These are phyloP conservation scores for Aspergillus sp. DNA, from an alignment of 2,329 filamentous ascomycete species.

Conservation along the genomic window DNA sequence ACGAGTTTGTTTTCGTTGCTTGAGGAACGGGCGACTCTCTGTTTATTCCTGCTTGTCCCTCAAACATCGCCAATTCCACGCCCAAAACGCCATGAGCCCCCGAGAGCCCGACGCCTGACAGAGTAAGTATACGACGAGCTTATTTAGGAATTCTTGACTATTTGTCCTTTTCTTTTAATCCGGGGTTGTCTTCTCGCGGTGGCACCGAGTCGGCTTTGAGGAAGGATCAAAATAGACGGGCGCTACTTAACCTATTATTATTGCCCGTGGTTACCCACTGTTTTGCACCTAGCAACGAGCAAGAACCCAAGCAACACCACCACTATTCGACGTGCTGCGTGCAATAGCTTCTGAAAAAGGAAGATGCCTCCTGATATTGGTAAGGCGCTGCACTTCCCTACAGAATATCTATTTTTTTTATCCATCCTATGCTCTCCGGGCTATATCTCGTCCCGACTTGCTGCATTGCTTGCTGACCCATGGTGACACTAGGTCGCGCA, in stretches of 20 bases:
- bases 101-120: conserved; percentile 18
- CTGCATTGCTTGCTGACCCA: conserved; percentile 17
- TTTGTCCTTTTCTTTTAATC: background rate
- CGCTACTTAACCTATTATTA: conserved; percentile 16
- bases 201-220: conserved; percentile 19
- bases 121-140: background rate
- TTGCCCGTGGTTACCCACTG: conserved; percentile 29
- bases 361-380: conserved; percentile 36
- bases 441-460: background rate
- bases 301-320: conserved; percentile 16
- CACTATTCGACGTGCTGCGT: conserved; percentile 11
- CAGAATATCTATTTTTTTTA: conserved; percentile 4
- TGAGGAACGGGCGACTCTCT: conserved; percentile 41
- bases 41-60: conserved; percentile 35
- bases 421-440: background rate
- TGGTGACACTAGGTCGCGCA: conserved; percentile 31
- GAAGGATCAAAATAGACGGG: conserved; percentile 29
- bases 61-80: conserved; percentile 17
- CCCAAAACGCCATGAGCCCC: conserved; percentile 23
- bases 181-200: conserved; percentile 10
- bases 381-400: conserved; percentile 24
- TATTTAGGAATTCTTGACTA: background rate
- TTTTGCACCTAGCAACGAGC: conserved; percentile 23
- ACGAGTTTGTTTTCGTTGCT: conserved; percentile 39
- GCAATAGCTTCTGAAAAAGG: conserved; percentile 17